These are phyloP conservation scores for Thalassiosira ordinaria DNA, from an alignment of 352 stramenopile species.

Conservation along the genomic window DNA sequence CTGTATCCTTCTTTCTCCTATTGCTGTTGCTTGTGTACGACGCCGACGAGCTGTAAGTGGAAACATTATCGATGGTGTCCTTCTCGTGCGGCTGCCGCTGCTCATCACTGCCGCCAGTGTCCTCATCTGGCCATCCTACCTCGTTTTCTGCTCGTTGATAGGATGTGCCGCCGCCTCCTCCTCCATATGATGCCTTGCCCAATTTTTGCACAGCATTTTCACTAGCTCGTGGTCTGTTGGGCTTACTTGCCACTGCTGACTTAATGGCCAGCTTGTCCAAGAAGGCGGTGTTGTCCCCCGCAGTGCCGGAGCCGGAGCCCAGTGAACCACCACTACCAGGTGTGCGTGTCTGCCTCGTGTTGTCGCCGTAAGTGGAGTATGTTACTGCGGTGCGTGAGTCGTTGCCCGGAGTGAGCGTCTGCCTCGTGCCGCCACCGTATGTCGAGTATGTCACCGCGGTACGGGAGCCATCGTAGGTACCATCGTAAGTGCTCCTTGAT, in stretches of 20 bases:
- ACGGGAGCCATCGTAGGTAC: slow-evolving; percentile 2
- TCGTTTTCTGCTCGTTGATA: slow-evolving; percentile 1
- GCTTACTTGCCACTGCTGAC: slow-evolving; percentile 58
- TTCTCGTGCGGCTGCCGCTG: slow-evolving; percentile 8
- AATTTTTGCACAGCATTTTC: slow-evolving; percentile 44
- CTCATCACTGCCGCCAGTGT: slow-evolving; percentile 35
- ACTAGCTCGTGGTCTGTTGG: slow-evolving; percentile 28
- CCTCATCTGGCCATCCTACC: background rate
- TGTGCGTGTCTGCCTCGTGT: no score
- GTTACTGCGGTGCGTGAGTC: no score
- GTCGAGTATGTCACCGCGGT: slow-evolving; percentile 19
- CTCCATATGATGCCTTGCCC: slow-evolving; percentile 52
- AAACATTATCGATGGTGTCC: slow-evolving; percentile 19
- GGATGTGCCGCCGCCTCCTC: slow-evolving; percentile 32
- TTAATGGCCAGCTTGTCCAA: slow-evolving; percentile 74
- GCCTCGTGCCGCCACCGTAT: no score
- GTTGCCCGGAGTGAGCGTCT: no score
- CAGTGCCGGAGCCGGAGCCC: slow-evolving; percentile 53
- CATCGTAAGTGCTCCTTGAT: background rate
- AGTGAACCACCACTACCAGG: slow-evolving; percentile 40
- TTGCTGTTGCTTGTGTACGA: slow-evolving; percentile 16
- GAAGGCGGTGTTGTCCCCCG: slow-evolving; percentile 71
- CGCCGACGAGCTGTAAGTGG: slow-evolving; percentile 20
- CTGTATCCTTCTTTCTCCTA: slow-evolving; percentile 40
- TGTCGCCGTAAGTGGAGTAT: no score